These are phyloP conservation scores for Candida mesenterica DNA, from an alignment of 1,139 yeast genomes.

Conservation along the genomic window DNA sequence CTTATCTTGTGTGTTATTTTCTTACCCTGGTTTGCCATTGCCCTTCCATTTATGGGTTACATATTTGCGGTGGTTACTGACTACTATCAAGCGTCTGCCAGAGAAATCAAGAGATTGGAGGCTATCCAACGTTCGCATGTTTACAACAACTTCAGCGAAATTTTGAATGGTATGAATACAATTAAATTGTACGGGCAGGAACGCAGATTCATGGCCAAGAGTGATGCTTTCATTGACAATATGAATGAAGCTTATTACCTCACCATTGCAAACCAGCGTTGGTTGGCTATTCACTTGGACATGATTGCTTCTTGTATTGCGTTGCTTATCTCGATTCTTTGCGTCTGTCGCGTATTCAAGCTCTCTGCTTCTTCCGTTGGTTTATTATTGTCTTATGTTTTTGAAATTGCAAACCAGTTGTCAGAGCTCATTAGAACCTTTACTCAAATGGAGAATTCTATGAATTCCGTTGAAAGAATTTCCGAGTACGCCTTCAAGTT, in stretches of 20 bases:
- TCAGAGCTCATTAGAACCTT: slow-evolving; percentile 49
- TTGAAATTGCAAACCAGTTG: slow-evolving; percentile 49
- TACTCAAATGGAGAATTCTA: slow-evolving; percentile 75
- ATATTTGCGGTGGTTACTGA: slow-evolving; percentile 39
- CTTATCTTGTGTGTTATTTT: slow-evolving; percentile 67
- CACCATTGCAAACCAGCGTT: slow-evolving; percentile 70
- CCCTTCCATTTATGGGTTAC: slow-evolving; percentile 41
- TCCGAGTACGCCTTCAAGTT: slow-evolving; percentile 58
- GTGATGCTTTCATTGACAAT: slow-evolving; percentile 50
- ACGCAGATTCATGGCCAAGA: slow-evolving; percentile 49
- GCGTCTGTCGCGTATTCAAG: slow-evolving; percentile 62
- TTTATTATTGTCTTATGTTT: slow-evolving; percentile 60
- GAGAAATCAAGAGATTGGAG: slow-evolving; percentile 82
- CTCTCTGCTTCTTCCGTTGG: slow-evolving; percentile 70
- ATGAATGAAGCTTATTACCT: slow-evolving; percentile 74
- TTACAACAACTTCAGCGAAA: slow-evolving; percentile 74
- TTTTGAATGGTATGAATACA: slow-evolving; percentile 67
- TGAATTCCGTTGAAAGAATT: slow-evolving; percentile 85
- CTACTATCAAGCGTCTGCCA: slow-evolving; percentile 65
- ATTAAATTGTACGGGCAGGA: slow-evolving; percentile 60
- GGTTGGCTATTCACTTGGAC: slow-evolving; percentile 70
- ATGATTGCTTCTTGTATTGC: slow-evolving; percentile 36
- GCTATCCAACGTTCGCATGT: slow-evolving; percentile 74
- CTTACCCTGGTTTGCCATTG: slow-evolving; percentile 57
- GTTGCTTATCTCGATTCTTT: slow-evolving; percentile 53